Evolutionary conservation across 495 filamentous ascomycete species (phyloP), one percentile per base, ranked within the genome.

Genomic region (Xylaria venustula): DNA sequence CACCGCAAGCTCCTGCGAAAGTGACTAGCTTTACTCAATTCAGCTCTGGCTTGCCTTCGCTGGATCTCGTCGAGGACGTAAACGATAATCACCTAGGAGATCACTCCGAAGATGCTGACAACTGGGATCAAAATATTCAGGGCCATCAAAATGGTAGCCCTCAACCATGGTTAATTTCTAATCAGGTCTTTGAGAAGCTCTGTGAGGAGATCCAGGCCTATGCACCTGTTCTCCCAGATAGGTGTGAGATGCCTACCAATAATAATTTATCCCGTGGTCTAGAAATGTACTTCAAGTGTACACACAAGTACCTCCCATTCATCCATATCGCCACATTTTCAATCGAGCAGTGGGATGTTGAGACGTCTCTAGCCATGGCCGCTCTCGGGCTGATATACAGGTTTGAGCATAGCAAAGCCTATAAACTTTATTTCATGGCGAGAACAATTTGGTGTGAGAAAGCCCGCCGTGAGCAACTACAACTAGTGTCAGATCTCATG

Each of bases 221-320:
- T 55, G 72, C 77, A 25, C 72, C 73, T 62, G 70, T 82, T 47
- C 73, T 83, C 34, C 80, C 81, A 22, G 77, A 74, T 28, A 72
- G 69, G 7, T 84, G 82, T 61, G 70, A 76, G 26, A 73, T 81
- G 15, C 79, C 78, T 15, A 78, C 80, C 26, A 75, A 75, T 20
- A 76, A 80, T 61, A 71, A 74, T 0, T 57, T 82, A 37, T 77
- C 77, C 50, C 73, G 79, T 20, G 81, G 80, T 51, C 77, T 80
- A 58, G 78, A 78, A 23, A 77, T 74, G 20, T 82, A 82, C 60
- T 75, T 82, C 25, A 81, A 79, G 34, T 78, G 79, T 1, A 52
- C 80, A 46, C 79, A 81, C 32, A 75, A 79, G 42, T 78, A 80
- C 69, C 72, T 81, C 45, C 79, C 79, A 12, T 82, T 82, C 60